Conservation (phyloP, 164 flowering plant species). For the Vitis labrusca region DNA sequence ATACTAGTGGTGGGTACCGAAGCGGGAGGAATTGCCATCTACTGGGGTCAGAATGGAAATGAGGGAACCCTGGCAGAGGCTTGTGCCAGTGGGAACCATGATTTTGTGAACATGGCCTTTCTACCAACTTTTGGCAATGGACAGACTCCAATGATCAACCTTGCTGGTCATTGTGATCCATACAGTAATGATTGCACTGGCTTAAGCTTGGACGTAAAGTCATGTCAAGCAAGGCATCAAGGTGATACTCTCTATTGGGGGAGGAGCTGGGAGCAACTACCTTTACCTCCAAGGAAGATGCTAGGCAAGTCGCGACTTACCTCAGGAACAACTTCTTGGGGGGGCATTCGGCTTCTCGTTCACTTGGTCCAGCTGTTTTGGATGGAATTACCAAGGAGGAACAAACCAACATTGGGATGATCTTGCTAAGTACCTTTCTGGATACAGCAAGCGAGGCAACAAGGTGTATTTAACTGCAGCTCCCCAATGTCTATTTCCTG, state of each 20-base stretch:
- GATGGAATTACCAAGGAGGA: constrained; percentile 16
- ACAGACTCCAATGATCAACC: constrained; percentile 4
- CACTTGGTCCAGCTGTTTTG: constrained; percentile 12
- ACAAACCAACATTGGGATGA: constrained; percentile 15
- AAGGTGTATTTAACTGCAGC: constrained; percentile 33
- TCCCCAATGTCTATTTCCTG: constrained; percentile 16
- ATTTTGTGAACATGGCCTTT: background rate
- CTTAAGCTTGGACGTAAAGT: constrained; percentile 7
- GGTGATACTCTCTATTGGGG: constrained; percentile 8
- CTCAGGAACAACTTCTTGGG: constrained; percentile 12
- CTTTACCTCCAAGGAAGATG: background rate
- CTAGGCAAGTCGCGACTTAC: constrained; percentile 5
- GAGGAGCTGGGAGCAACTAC: constrained; percentile 10
- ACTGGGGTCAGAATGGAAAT: constrained; percentile 27
- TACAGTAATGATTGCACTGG: constrained; percentile 3
- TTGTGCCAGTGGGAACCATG: background rate
- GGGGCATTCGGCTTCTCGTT: background rate
- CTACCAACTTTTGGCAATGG: constrained; percentile 5
- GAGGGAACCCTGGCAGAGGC: constrained; percentile 19
- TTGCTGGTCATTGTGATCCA: constrained; percentile 8
- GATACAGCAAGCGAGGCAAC: constrained; percentile 13
- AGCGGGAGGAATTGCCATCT: constrained; percentile 20
- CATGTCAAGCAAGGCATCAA: constrained; percentile 11
- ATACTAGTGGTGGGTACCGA: background rate
- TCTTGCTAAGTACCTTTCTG: constrained; percentile 13